Conservation (phyloP, 805 yeast genomes). For the Candida khao-thaluensis region DNA sequence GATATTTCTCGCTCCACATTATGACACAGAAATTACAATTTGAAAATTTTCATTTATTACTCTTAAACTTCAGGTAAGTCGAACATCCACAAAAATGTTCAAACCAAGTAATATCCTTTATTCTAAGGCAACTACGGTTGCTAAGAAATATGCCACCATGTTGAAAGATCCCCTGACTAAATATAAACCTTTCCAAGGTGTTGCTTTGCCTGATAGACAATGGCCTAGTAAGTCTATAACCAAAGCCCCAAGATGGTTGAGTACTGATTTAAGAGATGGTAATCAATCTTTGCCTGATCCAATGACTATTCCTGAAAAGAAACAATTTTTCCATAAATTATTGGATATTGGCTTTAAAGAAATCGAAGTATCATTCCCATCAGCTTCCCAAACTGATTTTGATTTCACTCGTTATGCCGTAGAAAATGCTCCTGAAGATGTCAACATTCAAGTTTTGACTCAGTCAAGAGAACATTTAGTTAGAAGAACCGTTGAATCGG, state of each 20-base stretch:
- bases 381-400: constrained; percentile 80
- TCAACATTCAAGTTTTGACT: constrained; percentile 67
- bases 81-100: constrained; percentile 11
- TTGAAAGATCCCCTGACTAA: constrained; percentile 66
- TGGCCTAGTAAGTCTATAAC: constrained; percentile 70
- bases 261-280: constrained; percentile 80
- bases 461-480: constrained; percentile 76
- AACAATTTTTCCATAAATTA: constrained; percentile 70
- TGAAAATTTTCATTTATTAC: constrained; percentile 7
- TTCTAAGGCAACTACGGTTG: constrained; percentile 13
- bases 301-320: constrained; percentile 72
- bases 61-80: constrained; percentile 1
- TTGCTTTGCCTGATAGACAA: constrained; percentile 58
- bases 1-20: constrained; percentile 12
- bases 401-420: constrained; percentile 81
- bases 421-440: constrained; percentile 75
- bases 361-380: constrained; percentile 78
- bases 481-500: constrained; percentile 70
- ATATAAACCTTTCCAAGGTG: constrained; percentile 55
- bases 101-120: constrained; percentile 13
- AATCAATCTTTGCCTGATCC: constrained; percentile 83
- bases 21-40: constrained; percentile 4
- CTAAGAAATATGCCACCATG: constrained; percentile 39
- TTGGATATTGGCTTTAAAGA: constrained; percentile 75
- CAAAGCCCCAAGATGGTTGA: constrained; percentile 77